Evolutionary conservation across 495 filamentous ascomycete genomes (phyloP), one percentile per base, ranked within the genome.

Genomic region (Tuber calosporum): DNA sequence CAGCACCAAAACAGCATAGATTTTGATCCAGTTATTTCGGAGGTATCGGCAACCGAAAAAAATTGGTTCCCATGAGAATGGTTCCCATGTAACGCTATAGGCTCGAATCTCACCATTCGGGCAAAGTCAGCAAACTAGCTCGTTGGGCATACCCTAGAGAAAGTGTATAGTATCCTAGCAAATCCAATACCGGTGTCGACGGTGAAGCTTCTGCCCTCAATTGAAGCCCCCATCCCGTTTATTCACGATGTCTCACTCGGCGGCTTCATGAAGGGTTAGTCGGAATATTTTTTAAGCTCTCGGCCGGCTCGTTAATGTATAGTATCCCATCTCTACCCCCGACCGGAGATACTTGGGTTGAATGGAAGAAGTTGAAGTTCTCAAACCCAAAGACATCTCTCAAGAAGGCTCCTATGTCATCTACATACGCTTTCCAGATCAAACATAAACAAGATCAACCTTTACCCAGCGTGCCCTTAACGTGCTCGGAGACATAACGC

Each of bases 221-320:
- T 26, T n/a, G 8, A n/a, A 53, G 0, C 7, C 22, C 45, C n/a
- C 0, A 22, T 13, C 45, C 22, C 1, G 1, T 22, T 22, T 15
- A 66, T 36, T 68, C 74, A 76, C 11, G 41, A 20, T 30, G 40
- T 70, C 74, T 76, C 74, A 76, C 74, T 76, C 72, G 72, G 71
- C 17, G 9, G 6, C 8, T 0, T 62, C n/a, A 48, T 7, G 19
- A 43, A 43, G 4, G 42, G 42, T 43, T 43, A 3, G 3, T 43
- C 42, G 20, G 6, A 20, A 4, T 20, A 5, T 4, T 43, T 19
- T 19, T 43, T 43, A 15, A 43, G 5, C n/a, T 15, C 17, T 43
- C 42, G 42, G 15, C 20, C 42, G 20, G 0, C 2, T 20, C 42
- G 15, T 19, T 43, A 43, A 43, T 20, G n/a, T n/a, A n/a, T n/a